Evolutionary conservation across 208 protist species (phyloP).

Genomic region (Trypanosoma theileri): DNA sequence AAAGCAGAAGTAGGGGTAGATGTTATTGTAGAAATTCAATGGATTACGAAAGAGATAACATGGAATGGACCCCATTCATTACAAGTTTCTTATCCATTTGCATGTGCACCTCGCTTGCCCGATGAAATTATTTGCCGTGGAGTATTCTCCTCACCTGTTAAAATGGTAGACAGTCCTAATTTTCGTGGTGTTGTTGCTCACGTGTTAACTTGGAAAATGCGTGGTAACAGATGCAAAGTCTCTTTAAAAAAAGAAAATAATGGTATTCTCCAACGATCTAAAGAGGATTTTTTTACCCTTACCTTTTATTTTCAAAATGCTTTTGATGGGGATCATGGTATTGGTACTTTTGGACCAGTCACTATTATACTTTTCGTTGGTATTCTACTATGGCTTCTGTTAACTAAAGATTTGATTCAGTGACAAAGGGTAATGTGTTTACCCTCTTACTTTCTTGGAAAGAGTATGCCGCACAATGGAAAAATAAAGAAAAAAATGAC

Average conservation of each 20-base stretch:
- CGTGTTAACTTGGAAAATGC: slow-evolving; percentile 29
- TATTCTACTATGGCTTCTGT: slow-evolving; percentile 55
- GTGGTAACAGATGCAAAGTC: slow-evolving; percentile 26
- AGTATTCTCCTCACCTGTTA: slow-evolving; percentile 34
- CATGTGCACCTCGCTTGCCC: slow-evolving; percentile 54
- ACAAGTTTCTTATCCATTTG: slow-evolving; percentile 53
- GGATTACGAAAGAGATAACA: slow-evolving; percentile 19
- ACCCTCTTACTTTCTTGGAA: too few relatives aligned
- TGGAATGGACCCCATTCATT: neutral
- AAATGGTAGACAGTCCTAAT: slow-evolving; percentile 46
- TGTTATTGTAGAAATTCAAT: slow-evolving; percentile 24
- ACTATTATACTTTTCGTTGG: slow-evolving; percentile 34
- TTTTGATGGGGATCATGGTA: slow-evolving; percentile 27
- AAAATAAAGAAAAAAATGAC: too few relatives aligned
- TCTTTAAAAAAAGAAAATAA: slow-evolving; percentile 30
- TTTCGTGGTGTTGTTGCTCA: slow-evolving; percentile 27
- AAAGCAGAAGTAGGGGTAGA: slow-evolving; percentile 10
- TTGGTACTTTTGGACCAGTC: slow-evolving; percentile 29
- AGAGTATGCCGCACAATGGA: too few relatives aligned
- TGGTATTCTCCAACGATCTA: slow-evolving; percentile 21
- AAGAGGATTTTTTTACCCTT: slow-evolving; percentile 48
- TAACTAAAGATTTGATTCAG: slow-evolving; percentile 66
- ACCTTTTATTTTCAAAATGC: slow-evolving; percentile 47
- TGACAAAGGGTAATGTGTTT: slow-evolving; percentile 5
- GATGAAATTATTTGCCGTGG: slow-evolving; percentile 44